Evolutionary conservation across 164 flowering plant species (phyloP).

Genomic region (Piper longum): DNA sequence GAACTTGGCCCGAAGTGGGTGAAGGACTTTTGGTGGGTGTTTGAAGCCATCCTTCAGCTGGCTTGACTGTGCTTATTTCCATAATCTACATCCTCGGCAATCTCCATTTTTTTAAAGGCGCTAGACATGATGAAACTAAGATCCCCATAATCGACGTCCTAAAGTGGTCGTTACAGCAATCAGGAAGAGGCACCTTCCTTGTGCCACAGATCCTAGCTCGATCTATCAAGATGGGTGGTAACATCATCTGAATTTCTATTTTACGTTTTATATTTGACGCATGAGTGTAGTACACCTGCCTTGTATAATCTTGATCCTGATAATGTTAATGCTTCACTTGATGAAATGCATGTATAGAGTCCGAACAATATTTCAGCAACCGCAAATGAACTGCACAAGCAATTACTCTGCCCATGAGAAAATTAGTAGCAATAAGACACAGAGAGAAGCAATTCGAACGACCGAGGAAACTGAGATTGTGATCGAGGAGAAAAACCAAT

Average conservation of each 20-base stretch:
- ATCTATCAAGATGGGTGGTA: neutral
- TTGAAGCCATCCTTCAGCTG: slow-evolving; percentile 3
- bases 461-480: too few relatives aligned
- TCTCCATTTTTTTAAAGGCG: neutral
- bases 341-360: neutral
- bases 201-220: neutral
- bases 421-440: neutral
- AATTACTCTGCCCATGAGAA: too few relatives aligned
- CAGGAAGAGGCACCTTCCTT: neutral
- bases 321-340: neutral
- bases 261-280: too few relatives aligned
- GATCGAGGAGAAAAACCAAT: too few relatives aligned
- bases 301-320: neutral
- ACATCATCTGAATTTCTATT: too few relatives aligned
- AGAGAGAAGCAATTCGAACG: neutral
- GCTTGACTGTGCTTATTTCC: slow-evolving; percentile 1
- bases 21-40: slow-evolving; percentile 2
- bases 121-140: slow-evolving; percentile 1
- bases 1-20: neutral
- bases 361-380: neutral
- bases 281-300: neutral
- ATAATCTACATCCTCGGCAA: slow-evolving; percentile 3
- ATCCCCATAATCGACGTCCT: neutral
- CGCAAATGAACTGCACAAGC: too few relatives aligned
- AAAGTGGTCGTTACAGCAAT: neutral